Percentiles rank a stretch among this genome's conserved stretches.
These are phyloP conservation scores for Aureobasidium sp. DNA, from an alignment of 2,329 filamentous ascomycete genomes.

Conservation along the genomic window DNA sequence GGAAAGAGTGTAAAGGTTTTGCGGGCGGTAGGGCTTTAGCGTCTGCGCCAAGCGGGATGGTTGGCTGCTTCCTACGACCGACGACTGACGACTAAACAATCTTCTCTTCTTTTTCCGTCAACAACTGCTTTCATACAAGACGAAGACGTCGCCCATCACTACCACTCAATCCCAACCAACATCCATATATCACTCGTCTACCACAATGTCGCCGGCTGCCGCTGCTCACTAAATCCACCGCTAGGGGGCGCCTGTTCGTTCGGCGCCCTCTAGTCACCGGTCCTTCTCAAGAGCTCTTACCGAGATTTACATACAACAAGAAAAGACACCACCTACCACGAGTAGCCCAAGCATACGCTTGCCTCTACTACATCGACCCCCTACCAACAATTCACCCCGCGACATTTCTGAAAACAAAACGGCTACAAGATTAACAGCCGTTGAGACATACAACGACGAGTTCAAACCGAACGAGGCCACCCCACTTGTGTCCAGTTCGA, in stretches of 20 bases:
- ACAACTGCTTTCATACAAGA: constrained; percentile 4
- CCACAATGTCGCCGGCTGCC: constrained; percentile 27
- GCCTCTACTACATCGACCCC: background rate
- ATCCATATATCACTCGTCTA: constrained; percentile 23
- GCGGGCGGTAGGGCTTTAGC: background rate
- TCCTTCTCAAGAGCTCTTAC: constrained; percentile 20
- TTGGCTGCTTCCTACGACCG: background rate
- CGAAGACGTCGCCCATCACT: constrained; percentile 17
- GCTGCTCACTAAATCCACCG: constrained; percentile 27
- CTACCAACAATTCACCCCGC: background rate
- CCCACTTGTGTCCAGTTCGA: background rate
- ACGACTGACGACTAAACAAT: background rate
- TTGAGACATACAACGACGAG: constrained; percentile 10
- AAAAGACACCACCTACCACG: constrained; percentile 17
- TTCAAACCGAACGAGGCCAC: background rate
- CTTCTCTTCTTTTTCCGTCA: background rate
- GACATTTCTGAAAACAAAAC: background rate
- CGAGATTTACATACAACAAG: constrained; percentile 22
- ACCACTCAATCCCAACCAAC: constrained; percentile 14
- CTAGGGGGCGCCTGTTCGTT: constrained; percentile 22
- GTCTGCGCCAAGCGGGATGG: constrained; percentile 1
- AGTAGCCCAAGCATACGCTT: constrained; percentile 6
- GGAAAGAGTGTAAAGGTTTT: background rate
- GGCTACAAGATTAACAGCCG: background rate
- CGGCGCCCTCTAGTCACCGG: constrained; percentile 22